Base-by-base conservation (phyloP, 2,329 filamentous ascomycete genomes). In the Diaporthe velutina region DNA sequence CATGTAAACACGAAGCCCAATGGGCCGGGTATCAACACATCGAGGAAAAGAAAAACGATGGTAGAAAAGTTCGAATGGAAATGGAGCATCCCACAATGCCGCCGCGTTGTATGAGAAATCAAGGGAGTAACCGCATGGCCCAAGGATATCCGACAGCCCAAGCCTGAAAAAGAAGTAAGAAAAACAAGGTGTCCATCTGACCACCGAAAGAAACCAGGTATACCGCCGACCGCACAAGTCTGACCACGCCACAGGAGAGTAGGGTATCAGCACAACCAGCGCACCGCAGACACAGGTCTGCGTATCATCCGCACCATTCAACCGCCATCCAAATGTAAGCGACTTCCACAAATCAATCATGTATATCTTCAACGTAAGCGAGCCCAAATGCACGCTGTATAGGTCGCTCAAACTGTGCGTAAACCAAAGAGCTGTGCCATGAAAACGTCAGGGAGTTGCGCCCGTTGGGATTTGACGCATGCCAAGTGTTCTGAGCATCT, bases 151-250 rank as follows among this genome's bases (percentile, higher is more conserved):
- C 60, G 70, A 71, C 42, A 52, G 70, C 58, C 25, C 73, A 73
- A 67, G n/a, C 64, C 64, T 38, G 64, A 52, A 38, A 28, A 52
- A 67, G 75, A 50, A 73, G 33, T 50, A 76, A 74, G 70, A 55
- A 55, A 25, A 74, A 28, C n/a, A 30, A n/a, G 1, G 8, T 55
- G 35, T n/a, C 70, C 60, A 48, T 52, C 52, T 50, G 50, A 30
- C 48, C 33, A 67, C 28, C 35, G 61, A 76, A 76, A 79, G 76
- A 78, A 79, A 77, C 58, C 66, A 70, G 64, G 64, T 74, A 71
- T 74, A 52, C 73, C 50, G 68, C 40, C 74, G 54, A 54, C 35
- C 22, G 50, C 68, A 71, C 58, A 72, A 61, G 68, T 42, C 66
- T 33, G 57, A 60, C 40, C 52, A 57, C 52, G 42, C 40, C 48